These are phyloP conservation scores for Xerocomellus dryophilus DNA, from an alignment of 768 basidiomycete genomes.

Conservation along the genomic window DNA sequence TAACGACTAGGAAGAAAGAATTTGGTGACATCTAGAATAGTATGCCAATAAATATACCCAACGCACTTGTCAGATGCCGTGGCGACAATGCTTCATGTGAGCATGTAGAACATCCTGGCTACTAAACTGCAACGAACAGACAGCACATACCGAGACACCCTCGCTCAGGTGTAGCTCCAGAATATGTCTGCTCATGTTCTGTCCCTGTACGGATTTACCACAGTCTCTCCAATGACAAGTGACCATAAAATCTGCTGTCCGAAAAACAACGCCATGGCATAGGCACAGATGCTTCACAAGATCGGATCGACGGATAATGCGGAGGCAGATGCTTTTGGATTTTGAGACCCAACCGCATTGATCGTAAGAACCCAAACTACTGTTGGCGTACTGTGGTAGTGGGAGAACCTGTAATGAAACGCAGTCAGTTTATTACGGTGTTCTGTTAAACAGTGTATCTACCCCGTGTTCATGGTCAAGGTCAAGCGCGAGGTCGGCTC, in stretches of 20 bases:
- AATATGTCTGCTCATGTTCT: neutral
- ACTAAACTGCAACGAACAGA: neutral
- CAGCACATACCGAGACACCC: neutral
- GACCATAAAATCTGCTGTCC: neutral
- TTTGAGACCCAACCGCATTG: neutral
- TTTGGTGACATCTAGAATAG: neutral
- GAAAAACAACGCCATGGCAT: neutral
- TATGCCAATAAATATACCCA: neutral
- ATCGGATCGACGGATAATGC: neutral
- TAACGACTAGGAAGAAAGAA: too few species aligned
- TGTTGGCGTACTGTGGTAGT: neutral
- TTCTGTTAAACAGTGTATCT: neutral
- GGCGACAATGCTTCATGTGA: neutral
- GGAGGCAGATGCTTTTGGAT: neutral
- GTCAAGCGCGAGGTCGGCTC: neutral
- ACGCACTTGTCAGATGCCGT: too few species aligned
- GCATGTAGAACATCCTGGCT: neutral
- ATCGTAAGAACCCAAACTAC: accelerated
- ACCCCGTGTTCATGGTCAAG: neutral
- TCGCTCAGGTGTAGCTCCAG: neutral
- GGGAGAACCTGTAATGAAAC: neutral
- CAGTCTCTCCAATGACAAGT: neutral
- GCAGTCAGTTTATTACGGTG: neutral
- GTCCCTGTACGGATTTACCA: accelerated
- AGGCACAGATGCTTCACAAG: neutral